Evolutionary conservation across 1,284 basidiomycete genomes (phyloP), one percentile per base, ranked within the genome.

Genomic region (Pseudozyma hubeiensis): DNA sequence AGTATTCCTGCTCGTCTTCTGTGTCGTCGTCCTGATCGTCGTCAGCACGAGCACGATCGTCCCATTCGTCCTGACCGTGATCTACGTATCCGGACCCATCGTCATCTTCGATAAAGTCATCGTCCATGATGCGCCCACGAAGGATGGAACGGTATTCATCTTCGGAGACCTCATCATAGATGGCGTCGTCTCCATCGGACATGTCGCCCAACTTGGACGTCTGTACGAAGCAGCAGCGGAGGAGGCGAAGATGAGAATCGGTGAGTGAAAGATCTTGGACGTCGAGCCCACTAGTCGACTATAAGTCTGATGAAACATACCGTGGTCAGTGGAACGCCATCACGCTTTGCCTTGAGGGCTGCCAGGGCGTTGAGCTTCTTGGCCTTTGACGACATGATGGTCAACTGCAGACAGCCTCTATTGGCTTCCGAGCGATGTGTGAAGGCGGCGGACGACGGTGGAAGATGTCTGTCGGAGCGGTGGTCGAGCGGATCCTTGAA

Each of bases 21-120:
- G 75, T 75, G 53, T 81, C 81, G 80, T 77, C 78, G 37, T 86
- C 87, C 43, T 88, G 88, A 24, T 87, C 88, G 51, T 65, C 58
- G 9, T 57, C 52, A 13, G 41, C 52, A 11, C 53, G 48, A 10
- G 48, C 59, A 17, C 54, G 67, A 29, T 80, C 64, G 50, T 87
- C 86, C 91, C 93, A 97, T 79, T 96, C 94, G 74, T 98, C 95
- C 88, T 93, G 90, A 5, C 97, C 97, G 80, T 97, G 93, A 85
- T 99, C 97, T 81, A 92, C 91, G 83, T 99, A 99, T 11, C 93
- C 97, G 19, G 88, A 89, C 0, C 92, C 89, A 54, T 95, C 94
- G 86, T 99, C 97, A 80, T 99, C 95, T 48, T 92, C 84, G 64
- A 82, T 93, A 74, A 99, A 99, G 85, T 99, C 96, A 80, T 97